These are phyloP conservation scores for Lentinula novae-zelandiae DNA, from an alignment of 1,284 basidiomycete genomes.

Conservation along the genomic window DNA sequence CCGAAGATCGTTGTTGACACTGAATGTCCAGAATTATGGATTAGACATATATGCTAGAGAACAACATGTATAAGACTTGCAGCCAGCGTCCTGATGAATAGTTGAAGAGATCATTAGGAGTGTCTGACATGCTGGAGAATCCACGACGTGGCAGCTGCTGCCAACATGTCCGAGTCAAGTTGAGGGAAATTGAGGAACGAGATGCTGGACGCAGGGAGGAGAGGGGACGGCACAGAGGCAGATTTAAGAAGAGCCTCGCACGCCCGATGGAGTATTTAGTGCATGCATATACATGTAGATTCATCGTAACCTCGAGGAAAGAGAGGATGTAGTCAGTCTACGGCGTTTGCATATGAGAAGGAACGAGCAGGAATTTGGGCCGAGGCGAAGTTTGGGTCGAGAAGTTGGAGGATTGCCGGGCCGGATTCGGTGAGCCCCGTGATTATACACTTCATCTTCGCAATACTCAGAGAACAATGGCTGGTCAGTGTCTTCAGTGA, in stretches of 20 bases:
- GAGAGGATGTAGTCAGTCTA: too few relatives aligned
- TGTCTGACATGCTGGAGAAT: slow-evolving; percentile 20
- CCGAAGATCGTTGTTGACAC: slow-evolving; percentile 41
- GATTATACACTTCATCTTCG: too few relatives aligned
- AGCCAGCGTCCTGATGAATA: slow-evolving; percentile 31
- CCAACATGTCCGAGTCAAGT: slow-evolving; percentile 23
- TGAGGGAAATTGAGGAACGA: slow-evolving; percentile 17
- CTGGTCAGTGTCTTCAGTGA: too few relatives aligned
- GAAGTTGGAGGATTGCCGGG: too few relatives aligned
- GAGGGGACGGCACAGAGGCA: slow-evolving; percentile 7
- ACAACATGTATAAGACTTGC: not conserved
- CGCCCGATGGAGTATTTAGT: slow-evolving; percentile 17
- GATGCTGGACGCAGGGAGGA: not conserved
- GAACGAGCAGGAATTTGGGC: too few relatives aligned
- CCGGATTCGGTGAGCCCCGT: too few relatives aligned
- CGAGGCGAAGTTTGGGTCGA: too few relatives aligned
- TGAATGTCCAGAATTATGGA: slow-evolving; percentile 17
- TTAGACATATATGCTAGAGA: not conserved
- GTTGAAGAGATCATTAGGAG: slow-evolving; percentile 26
- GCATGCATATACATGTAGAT: slow-evolving; percentile 9
- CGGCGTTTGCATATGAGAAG: too few relatives aligned
- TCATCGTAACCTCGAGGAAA: too few relatives aligned
- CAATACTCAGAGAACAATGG: too few relatives aligned
- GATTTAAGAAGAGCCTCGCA: slow-evolving; percentile 24
- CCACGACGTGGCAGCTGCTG: slow-evolving; percentile 22